Percentiles rank a stretch among this genome's conserved stretches.
Conservation (phyloP, 164 flowering plant species). For the Platanus orientalis region DNA sequence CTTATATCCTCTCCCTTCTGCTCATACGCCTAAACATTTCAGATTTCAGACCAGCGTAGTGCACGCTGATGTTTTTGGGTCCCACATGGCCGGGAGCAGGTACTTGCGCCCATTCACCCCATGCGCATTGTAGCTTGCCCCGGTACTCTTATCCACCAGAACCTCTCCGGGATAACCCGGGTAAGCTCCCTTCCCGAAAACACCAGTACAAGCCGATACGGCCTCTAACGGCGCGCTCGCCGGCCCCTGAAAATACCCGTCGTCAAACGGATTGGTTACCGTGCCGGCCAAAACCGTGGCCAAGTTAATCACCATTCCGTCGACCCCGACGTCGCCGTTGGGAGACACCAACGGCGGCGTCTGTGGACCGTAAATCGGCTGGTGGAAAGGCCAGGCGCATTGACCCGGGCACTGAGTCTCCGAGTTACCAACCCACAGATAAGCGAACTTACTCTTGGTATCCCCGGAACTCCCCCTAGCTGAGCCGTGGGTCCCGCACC, state of each 20-base stretch:
- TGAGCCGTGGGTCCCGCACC: conserved; percentile 50
- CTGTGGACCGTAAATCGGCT: conserved; percentile 65
- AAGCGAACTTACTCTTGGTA: conserved; percentile 28
- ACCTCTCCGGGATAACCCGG: conserved; percentile 57
- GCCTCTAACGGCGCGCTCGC: conserved; percentile 51
- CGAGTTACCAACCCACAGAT: conserved; percentile 72
- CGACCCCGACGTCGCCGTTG: conserved; percentile 56
- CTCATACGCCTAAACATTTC: background rate
- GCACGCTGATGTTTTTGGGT: conserved; percentile 43
- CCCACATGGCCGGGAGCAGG: conserved; percentile 49
- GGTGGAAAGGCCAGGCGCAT: conserved; percentile 73
- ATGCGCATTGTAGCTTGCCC: conserved; percentile 56
- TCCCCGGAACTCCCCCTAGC: conserved; percentile 11
- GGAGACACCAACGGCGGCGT: conserved; percentile 49
- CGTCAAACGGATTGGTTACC: conserved; percentile 55
- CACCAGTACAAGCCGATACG: conserved; percentile 55
- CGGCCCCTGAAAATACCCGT: conserved; percentile 49
- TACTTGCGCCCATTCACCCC: conserved; percentile 50
- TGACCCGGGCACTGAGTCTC: conserved; percentile 59
- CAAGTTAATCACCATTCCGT: conserved; percentile 54
- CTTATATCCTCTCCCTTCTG: too few relatives aligned
- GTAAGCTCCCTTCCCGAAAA: conserved; percentile 52
- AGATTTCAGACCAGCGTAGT: conserved; percentile 33
- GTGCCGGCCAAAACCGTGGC: conserved; percentile 53
- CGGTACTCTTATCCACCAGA: conserved; percentile 37